phyloP scores from a whole-genome alignment of 257 asterid species.

The Solanum ossicruentum region DNA sequence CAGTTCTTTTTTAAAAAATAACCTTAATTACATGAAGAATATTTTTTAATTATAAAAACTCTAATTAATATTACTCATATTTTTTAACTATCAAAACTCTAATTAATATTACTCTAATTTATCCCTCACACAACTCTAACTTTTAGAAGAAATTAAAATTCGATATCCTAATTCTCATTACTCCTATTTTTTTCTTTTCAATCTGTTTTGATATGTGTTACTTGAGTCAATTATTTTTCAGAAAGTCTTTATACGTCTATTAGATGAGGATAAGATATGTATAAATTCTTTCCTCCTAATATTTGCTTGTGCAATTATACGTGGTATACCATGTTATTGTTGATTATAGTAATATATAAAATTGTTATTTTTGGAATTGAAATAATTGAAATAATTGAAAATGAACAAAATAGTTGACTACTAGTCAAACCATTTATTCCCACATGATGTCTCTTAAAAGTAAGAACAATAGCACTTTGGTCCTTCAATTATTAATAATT shows the following conservation, averaged over 20 bases:
- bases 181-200: background rate
- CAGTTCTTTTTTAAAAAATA: background rate
- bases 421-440: background rate
- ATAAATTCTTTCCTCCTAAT: background rate
- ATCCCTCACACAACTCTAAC: background rate
- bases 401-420: background rate
- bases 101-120: background rate
- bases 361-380: background rate
- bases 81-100: background rate
- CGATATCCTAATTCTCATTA: background rate
- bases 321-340: background rate
- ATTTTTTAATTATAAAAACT: background rate
- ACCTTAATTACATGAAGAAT: background rate
- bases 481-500: background rate
- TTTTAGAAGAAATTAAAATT: background rate
- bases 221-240: background rate
- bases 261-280: background rate
- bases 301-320: background rate
- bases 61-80: background rate
- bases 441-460: background rate
- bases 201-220: background rate
- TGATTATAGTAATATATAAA: background rate
- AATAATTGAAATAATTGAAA: background rate
- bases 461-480: background rate
- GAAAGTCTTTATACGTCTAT: accelerated